Base-by-base conservation (phyloP, 2,329 filamentous ascomycete genomes). In the Pseudovirgaria hyperparasitica region DNA sequence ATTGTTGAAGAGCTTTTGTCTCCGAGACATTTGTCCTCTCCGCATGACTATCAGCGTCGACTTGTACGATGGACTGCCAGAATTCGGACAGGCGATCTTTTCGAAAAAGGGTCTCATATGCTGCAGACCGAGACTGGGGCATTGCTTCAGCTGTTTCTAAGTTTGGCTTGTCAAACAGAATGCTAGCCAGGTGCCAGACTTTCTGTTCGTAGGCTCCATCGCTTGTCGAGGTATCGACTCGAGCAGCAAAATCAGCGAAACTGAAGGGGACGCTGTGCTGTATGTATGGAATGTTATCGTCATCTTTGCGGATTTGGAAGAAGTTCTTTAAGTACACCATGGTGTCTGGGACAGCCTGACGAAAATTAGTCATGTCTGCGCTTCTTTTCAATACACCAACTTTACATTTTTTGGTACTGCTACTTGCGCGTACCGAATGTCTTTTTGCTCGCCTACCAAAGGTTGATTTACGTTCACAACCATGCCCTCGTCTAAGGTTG, bases 101-200 rank as follows among this genome's bases (percentile, higher is more conserved):
- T 23, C 54, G 53, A 25, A 58, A n/a, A n/a, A 39, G 11, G 47
- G 46, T 13, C 50, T 36, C 19, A 47, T 43, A 43, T 48, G 61
- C 41, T 32, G 55, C 37, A 46, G 58, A 42, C 6, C 63, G 43
- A 9, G 64, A 58, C 3, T 52, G 31, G 3, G 60, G 54, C 16
- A 66, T 46, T n/a, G n/a, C n/a, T n/a, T n/a, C n/a, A n/a, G 10
- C 58, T 58, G 5, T 45, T 38, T 8, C 49, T 40, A 2, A 46
- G 29, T 4, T 45, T 39, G 22, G 46, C 38, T 74, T 63, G 38
- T 93, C 85, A 45, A 93, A 98, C 4, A 98, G 66, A 19, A 94
- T 76, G 31, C 81, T 80, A 1, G 82, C 77, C 19, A 98, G 63
- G 34, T 82, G 70, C 90, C 92, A 98, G 1, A 90, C 73, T 9